phyloP scores from a whole-genome alignment of 495 filamentous ascomycete genomes.

The Penicillium canescens region DNA sequence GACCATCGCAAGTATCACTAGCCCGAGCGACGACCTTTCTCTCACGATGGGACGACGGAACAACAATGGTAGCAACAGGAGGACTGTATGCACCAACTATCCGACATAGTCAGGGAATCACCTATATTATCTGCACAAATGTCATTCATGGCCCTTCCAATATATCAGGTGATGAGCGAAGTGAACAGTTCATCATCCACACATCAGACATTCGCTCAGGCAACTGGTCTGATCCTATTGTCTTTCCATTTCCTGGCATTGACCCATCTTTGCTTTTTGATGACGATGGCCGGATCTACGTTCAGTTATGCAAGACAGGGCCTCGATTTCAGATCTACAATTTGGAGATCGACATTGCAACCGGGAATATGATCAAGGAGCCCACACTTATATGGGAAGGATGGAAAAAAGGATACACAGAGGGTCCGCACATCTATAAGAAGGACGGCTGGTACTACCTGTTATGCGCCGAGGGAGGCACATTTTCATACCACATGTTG shows the following conservation, averaged over 20 bases:
- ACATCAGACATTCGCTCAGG: conserved; percentile 18
- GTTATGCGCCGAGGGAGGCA: conserved; percentile 62
- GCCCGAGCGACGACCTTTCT: conserved; percentile 8
- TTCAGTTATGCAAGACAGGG: conserved; percentile 11
- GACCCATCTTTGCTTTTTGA: conserved; percentile 27
- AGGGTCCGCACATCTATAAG: conserved; percentile 63
- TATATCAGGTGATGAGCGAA: conserved; percentile 10
- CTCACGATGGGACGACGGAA: conserved; percentile 7
- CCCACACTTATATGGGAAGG: conserved; percentile 50
- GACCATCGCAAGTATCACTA: conserved; percentile 12
- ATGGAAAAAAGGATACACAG: conserved; percentile 47
- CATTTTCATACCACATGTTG: conserved; percentile 51
- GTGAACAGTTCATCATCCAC: conserved; percentile 25
- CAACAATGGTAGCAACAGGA: conserved; percentile 8
- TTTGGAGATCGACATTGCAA: conserved; percentile 42
- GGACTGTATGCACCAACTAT: conserved; percentile 28
- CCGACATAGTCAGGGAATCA: conserved; percentile 27
- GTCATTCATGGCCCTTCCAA: conserved; percentile 15
- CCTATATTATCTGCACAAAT: conserved; percentile 42
- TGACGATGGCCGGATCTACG: conserved; percentile 26
- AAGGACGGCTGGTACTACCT: conserved; percentile 66
- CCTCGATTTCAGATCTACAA: conserved; percentile 24
- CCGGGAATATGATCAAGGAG: conserved; percentile 32
- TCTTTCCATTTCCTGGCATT: conserved; percentile 28
- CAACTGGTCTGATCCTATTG: conserved; percentile 31